Conservation (phyloP, 495 filamentous ascomycete genomes). For the Aspergillus heteromorphus region DNA sequence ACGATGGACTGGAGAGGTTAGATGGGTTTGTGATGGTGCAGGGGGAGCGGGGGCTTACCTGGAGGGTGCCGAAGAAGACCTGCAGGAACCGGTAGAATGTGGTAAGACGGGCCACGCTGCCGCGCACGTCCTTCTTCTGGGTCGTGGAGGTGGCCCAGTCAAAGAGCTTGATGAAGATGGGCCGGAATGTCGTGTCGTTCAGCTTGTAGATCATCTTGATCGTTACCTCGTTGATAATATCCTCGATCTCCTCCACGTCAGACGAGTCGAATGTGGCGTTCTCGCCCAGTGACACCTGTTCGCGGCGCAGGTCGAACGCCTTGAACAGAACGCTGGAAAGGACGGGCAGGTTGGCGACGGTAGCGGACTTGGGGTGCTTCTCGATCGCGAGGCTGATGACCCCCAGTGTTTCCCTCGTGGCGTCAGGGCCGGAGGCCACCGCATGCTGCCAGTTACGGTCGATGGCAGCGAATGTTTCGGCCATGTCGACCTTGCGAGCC, state of each 20-base stretch:
- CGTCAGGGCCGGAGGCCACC: conserved; percentile 50
- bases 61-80: conserved; percentile 74
- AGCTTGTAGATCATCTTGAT: conserved; percentile 93
- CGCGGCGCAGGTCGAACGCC: conserved; percentile 65
- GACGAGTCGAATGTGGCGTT: conserved; percentile 38
- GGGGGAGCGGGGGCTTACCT: conserved; percentile 38
- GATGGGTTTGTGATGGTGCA: neutral
- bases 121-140: conserved; percentile 55
- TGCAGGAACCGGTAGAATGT: conserved; percentile 77
- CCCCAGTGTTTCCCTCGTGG: conserved; percentile 60
- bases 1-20: conserved; percentile 63
- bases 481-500: conserved; percentile 66
- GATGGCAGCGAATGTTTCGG: conserved; percentile 61
- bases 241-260: conserved; percentile 61
- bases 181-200: conserved; percentile 94
- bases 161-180: conserved; percentile 74
- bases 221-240: conserved; percentile 55
- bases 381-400: conserved; percentile 64
- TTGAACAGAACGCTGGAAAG: conserved; percentile 68
- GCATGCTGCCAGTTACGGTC: conserved; percentile 65
- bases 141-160: conserved; percentile 63
- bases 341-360: conserved; percentile 61
- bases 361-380: conserved; percentile 65
- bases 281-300: conserved; percentile 34
- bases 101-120: conserved; percentile 50